These are phyloP conservation scores for Chrysochromulina parva DNA, from an alignment of 78 protist genomes.

Conservation along the genomic window DNA sequence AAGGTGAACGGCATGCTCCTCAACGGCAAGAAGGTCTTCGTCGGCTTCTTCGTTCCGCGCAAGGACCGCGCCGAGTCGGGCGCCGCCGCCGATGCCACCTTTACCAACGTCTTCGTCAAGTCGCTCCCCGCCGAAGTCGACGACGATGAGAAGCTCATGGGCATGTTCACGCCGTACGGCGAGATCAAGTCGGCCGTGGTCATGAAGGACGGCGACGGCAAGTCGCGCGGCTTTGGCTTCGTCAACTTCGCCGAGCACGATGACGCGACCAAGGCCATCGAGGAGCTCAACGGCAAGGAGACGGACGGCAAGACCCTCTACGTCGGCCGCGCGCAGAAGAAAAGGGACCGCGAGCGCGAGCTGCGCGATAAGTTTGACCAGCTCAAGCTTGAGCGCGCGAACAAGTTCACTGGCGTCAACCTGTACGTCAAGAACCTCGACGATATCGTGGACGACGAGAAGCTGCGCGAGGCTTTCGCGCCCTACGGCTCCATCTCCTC, in stretches of 20 bases:
- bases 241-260: slow-evolving; percentile 90
- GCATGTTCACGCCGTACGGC: slow-evolving; percentile 73
- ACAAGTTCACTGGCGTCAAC: slow-evolving; percentile 83
- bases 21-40: slow-evolving; percentile 81
- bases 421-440: slow-evolving; percentile 96
- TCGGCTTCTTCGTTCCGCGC: slow-evolving; percentile 81
- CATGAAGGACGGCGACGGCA: slow-evolving; percentile 71
- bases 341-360: slow-evolving; percentile 81
- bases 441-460: slow-evolving; percentile 85
- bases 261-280: slow-evolving; percentile 78
- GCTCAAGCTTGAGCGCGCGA: slow-evolving; percentile 46
- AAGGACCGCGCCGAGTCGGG: slow-evolving; percentile 61
- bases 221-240: slow-evolving; percentile 89
- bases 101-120: slow-evolving; percentile 95
- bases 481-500: slow-evolving; percentile 91
- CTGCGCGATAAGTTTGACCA: slow-evolving; percentile 76
- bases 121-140: slow-evolving; percentile 61
- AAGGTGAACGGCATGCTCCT: slow-evolving; percentile 90
- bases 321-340: slow-evolving; percentile 86
- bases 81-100: slow-evolving; percentile 29
- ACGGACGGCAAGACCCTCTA: slow-evolving; percentile 73
- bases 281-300: slow-evolving; percentile 73
- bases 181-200: slow-evolving; percentile 67
- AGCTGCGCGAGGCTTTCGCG: slow-evolving; percentile 76
- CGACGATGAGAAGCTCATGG: slow-evolving; percentile 58